Percentiles rank a stretch among this genome's conserved stretches.
Evolutionary conservation across 306 rosid species (phyloP).

Genomic region (Fragaria ananassa): DNA sequence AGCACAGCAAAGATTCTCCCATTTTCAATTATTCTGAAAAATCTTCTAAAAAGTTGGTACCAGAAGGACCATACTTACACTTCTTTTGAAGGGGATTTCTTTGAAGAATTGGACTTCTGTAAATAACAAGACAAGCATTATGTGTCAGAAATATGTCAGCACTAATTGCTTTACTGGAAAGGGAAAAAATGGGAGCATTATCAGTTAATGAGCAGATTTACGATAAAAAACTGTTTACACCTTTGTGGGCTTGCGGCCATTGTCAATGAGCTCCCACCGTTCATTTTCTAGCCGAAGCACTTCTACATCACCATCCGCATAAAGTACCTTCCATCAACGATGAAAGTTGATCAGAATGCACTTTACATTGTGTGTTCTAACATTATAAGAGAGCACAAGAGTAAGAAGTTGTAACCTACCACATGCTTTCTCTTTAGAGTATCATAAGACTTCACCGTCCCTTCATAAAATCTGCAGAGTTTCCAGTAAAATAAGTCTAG

Average conservation of each 20-base stretch:
- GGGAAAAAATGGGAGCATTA: conserved; percentile 1
- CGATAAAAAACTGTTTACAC: conserved; percentile 26
- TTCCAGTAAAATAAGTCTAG: conserved; percentile 24
- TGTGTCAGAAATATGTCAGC: conserved; percentile 32
- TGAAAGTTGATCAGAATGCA: conserved; percentile 9
- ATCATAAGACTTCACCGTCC: conserved; percentile 85
- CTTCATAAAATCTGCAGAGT: conserved; percentile 73
- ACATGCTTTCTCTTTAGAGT: conserved; percentile 77
- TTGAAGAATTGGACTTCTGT: conserved; percentile 69
- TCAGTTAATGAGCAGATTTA: conserved; percentile 23
- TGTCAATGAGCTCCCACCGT: conserved; percentile 56
- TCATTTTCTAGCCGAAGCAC: conserved; percentile 55
- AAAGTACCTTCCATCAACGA: conserved; percentile 58
- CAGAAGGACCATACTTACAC: conserved; percentile 48
- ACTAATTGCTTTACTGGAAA: conserved; percentile 23
- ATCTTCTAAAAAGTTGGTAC: background rate
- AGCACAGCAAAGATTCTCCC: background rate
- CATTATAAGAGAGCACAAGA: conserved; percentile 16
- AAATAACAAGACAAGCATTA: conserved; percentile 24
- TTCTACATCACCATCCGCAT: conserved; percentile 65
- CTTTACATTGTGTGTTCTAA: conserved; percentile 3
- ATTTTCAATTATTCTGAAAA: background rate
- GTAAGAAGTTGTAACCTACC: conserved; percentile 55
- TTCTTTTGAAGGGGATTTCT: conserved; percentile 41
- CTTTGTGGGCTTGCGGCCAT: conserved; percentile 49